phyloP scores from a whole-genome alignment of 1,284 basidiomycete genomes.

The Fomitopsis schrenkii region DNA sequence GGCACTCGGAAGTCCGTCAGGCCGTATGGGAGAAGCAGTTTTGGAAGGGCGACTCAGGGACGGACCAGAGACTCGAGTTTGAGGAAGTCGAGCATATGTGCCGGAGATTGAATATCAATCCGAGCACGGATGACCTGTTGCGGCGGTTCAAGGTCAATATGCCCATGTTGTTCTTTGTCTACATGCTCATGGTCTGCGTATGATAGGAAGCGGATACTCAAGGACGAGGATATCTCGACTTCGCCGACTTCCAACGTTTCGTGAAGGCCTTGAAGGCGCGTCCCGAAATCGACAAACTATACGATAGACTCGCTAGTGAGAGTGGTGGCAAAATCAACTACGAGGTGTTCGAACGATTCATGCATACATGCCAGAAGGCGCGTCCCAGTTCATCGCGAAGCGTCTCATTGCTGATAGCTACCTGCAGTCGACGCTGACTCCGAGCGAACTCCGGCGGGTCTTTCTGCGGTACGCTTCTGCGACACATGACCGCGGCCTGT shows the following conservation, averaged over 20 bases:
- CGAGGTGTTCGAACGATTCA: slow-evolving; percentile 59
- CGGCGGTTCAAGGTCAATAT: slow-evolving; percentile 61
- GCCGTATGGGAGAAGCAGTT: slow-evolving; percentile 80
- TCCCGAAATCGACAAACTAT: slow-evolving; percentile 73
- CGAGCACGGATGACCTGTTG: slow-evolving; percentile 56
- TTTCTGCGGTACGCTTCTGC: slow-evolving; percentile 52
- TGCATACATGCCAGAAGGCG: slow-evolving; percentile 67
- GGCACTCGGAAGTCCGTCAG: slow-evolving; percentile 62
- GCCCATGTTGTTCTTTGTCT: neutral
- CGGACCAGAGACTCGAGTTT: slow-evolving; percentile 66
- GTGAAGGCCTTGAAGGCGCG: slow-evolving; percentile 83
- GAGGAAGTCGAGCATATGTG: slow-evolving; percentile 78
- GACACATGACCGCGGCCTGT: slow-evolving; percentile 10
- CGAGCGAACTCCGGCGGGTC: slow-evolving; percentile 44
- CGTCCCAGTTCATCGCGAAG: neutral
- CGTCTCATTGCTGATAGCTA: neutral
- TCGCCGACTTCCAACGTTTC: slow-evolving; percentile 81
- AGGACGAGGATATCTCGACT: slow-evolving; percentile 72
- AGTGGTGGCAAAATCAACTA: slow-evolving; percentile 47
- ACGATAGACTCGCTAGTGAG: slow-evolving; percentile 45
- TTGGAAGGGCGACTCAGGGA: slow-evolving; percentile 58
- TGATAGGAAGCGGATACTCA: slow-evolving; percentile 66
- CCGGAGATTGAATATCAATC: slow-evolving; percentile 69
- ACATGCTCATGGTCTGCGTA: neutral
- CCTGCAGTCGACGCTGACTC: slow-evolving; percentile 42